Evolutionary conservation across 164 flowering plant species (phyloP).

Genomic region (Magnolia officinalis): DNA sequence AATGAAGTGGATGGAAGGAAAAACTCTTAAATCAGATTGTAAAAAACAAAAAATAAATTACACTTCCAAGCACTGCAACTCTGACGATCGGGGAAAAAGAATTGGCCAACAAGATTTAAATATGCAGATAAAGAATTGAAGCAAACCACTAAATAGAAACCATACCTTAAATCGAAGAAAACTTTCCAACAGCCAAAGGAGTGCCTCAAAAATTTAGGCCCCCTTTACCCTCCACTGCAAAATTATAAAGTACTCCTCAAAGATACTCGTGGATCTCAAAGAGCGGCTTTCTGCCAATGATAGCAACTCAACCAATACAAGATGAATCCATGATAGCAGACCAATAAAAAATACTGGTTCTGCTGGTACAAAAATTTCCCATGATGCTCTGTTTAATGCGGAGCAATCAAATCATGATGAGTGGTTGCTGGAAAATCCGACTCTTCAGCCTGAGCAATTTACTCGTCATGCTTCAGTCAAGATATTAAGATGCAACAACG

Average conservation of each 20-base stretch:
- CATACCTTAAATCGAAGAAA: slow-evolving; percentile 26
- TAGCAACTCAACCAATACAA: slow-evolving; percentile 11
- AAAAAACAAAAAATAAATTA: slow-evolving; percentile 4
- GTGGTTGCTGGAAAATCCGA: slow-evolving; percentile 3
- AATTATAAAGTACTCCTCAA: slow-evolving; percentile 5
- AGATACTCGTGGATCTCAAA: slow-evolving; percentile 5
- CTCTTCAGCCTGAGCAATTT: slow-evolving; percentile 1
- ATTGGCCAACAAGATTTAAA: slow-evolving; percentile 22
- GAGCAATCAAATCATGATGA: background rate
- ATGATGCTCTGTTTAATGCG: slow-evolving; percentile 2
- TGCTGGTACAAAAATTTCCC: slow-evolving; percentile 14
- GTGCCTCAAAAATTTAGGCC: slow-evolving; percentile 38
- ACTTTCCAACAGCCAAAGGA: slow-evolving; percentile 20
- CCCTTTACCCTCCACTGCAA: slow-evolving; percentile 19
- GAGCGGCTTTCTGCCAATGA: slow-evolving; percentile 10
- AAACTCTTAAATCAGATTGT: slow-evolving; percentile 7
- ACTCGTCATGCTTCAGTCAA: slow-evolving; percentile 1
- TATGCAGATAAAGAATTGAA: slow-evolving; percentile 14
- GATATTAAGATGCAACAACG: slow-evolving; percentile 21
- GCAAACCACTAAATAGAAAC: slow-evolving; percentile 11
- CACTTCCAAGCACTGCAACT: slow-evolving; percentile 21
- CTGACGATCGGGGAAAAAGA: slow-evolving; percentile 19
- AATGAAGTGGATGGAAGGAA: background rate
- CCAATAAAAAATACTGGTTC: slow-evolving; percentile 13
- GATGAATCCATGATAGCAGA: slow-evolving; percentile 1